Evolutionary conservation across 2,329 filamentous ascomycete genomes (phyloP).

Genomic region (Calonectria pauciramosa): DNA sequence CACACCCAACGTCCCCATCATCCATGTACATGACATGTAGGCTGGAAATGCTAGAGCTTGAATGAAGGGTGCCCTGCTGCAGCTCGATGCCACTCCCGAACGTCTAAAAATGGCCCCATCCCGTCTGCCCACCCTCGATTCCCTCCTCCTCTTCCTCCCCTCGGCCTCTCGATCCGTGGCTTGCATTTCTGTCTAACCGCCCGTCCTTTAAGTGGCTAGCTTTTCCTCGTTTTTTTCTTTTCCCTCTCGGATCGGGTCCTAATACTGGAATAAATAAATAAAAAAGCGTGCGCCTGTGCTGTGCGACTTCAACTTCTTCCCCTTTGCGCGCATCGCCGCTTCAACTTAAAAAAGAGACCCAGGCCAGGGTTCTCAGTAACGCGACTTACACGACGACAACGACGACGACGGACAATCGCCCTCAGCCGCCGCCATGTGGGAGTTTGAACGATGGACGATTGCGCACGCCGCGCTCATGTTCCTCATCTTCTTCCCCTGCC

Average conservation of each 20-base stretch:
- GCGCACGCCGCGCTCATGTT: slow-evolving; percentile 32
- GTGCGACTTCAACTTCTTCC: background rate
- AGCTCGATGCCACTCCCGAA: background rate
- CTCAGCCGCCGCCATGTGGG: background rate
- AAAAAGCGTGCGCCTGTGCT: background rate
- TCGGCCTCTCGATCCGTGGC: background rate
- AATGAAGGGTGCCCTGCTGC: background rate
- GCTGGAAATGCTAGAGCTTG: background rate
- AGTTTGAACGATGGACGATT: slow-evolving; percentile 22
- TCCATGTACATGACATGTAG: background rate
- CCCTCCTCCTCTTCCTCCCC: background rate
- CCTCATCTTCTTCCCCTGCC: slow-evolving; percentile 31
- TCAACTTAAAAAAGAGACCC: background rate
- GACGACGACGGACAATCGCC: background rate
- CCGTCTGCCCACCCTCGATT: slow-evolving; percentile 10
- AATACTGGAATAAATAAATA: background rate
- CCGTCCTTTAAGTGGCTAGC: background rate
- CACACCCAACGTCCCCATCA: background rate
- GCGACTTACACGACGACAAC: background rate
- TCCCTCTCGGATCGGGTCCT: background rate
- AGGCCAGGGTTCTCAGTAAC: background rate
- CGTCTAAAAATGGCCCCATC: slow-evolving; percentile 26
- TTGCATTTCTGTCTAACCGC: background rate
- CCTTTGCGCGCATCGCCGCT: background rate
- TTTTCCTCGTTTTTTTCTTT: background rate